Conservation (phyloP, 2,329 filamentous ascomycete genomes). For the Teratosphaeria nubilosa region DNA sequence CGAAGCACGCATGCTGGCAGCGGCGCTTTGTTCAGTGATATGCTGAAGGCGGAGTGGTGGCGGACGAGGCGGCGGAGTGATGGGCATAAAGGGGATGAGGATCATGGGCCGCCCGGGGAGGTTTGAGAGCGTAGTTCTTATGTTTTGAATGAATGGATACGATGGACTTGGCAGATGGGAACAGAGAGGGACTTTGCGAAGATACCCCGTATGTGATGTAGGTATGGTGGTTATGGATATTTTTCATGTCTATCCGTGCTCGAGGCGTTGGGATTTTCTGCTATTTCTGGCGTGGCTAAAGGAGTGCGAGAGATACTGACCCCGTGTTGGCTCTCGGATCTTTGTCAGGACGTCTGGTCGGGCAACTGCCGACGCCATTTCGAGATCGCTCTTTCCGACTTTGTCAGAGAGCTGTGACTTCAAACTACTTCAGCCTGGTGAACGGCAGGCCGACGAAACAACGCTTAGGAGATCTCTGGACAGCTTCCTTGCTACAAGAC, state of each 20-base stretch:
- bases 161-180: not conserved
- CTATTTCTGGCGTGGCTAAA: too few species aligned
- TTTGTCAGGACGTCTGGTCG: too few species aligned
- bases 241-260: not conserved
- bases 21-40: slow-evolving; percentile 22
- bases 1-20: slow-evolving; percentile 12
- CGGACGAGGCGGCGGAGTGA: slow-evolving; percentile 6
- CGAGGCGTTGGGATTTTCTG: too few species aligned
- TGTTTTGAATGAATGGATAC: not conserved
- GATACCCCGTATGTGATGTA: not conserved
- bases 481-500: too few species aligned
- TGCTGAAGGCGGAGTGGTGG: slow-evolving; percentile 23
- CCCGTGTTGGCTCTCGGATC: too few species aligned
- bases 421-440: too few species aligned
- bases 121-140: not conserved
- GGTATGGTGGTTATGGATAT: not conserved
- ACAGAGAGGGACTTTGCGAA: not conserved
- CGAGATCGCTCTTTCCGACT: too few species aligned
- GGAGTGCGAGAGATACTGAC: too few species aligned
- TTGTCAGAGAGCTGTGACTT: too few species aligned
- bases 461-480: too few species aligned
- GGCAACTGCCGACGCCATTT: too few species aligned
- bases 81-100: not conserved
- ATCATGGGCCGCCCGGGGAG: not conserved
- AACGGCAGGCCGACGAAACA: too few species aligned